phyloP scores from a whole-genome alignment of 495 filamentous ascomycete species.

The Ascobolus immersus region DNA sequence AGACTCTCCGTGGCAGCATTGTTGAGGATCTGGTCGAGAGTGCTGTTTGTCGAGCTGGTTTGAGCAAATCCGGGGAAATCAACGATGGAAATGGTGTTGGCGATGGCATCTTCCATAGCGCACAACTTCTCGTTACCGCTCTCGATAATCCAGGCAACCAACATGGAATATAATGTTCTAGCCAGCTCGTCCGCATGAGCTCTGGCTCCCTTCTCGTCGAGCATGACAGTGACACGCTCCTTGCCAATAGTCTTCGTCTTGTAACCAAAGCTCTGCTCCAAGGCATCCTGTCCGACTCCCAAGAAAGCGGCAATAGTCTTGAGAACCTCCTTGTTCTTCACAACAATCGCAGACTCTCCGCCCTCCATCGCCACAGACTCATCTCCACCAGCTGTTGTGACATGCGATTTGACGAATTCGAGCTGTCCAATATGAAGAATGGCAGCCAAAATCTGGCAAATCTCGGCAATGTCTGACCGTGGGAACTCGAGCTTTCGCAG shows the following conservation, averaged over 20 bases:
- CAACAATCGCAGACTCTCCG: slow-evolving; percentile 54
- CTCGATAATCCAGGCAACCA: slow-evolving; percentile 83
- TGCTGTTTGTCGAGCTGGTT: slow-evolving; percentile 51
- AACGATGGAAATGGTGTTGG: slow-evolving; percentile 79
- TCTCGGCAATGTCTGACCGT: slow-evolving; percentile 74
- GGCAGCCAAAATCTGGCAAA: slow-evolving; percentile 75
- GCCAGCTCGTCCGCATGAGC: slow-evolving; percentile 84
- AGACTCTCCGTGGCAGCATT: slow-evolving; percentile 79
- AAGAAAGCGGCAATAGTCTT: slow-evolving; percentile 73
- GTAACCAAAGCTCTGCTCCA: slow-evolving; percentile 75
- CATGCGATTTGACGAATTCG: slow-evolving; percentile 59
- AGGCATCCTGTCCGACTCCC: slow-evolving; percentile 48
- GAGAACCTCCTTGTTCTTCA: slow-evolving; percentile 81
- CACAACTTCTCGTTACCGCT: slow-evolving; percentile 74
- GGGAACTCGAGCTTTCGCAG: slow-evolving; percentile 84
- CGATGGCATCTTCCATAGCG: slow-evolving; percentile 63
- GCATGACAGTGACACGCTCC: slow-evolving; percentile 89
- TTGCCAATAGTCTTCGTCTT: slow-evolving; percentile 85
- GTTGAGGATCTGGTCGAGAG: slow-evolving; percentile 75
- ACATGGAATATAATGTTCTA: slow-evolving; percentile 76
- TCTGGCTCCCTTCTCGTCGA: slow-evolving; percentile 73
- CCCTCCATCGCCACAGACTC: slow-evolving; percentile 94
- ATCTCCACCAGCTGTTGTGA: slow-evolving; percentile 51
- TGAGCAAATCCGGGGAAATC: slow-evolving; percentile 93
- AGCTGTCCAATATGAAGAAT: slow-evolving; percentile 91